Evolutionary conservation across 192 early-diverging fungal species (phyloP), one percentile per base, ranked within the genome.

Genomic region (Allomyces javanicus): DNA sequence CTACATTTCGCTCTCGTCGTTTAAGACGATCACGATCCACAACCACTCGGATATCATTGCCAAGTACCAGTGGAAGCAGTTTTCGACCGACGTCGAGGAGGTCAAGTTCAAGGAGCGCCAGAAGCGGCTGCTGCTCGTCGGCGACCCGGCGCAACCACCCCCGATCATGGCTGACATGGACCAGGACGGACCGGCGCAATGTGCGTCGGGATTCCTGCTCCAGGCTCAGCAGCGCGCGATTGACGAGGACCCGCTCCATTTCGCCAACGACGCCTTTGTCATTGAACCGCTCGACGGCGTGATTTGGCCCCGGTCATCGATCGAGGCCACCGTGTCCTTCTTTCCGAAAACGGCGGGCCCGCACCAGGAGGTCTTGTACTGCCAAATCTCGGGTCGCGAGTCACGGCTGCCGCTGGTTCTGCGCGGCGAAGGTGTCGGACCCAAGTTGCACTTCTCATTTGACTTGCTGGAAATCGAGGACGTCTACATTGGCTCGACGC

Each of bases 331-430:
- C 43, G 72, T 85, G 22, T 50, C 68, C 26, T 85, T 84, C 71
- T 63, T 64, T 22, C 79, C 83, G 2, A 61, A 23, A 7, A 67
- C 65, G 14, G 73, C 80, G 9, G 82, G 79, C 0, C 26, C 65
- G 14, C 73, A 75, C 24, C 12, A 65, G 21, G 33, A 65, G 14
- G 73, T 68, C 1, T 71, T 70, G 3, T 85, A 74, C 64, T 84
- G 79, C 66, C 78, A 84, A 45, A 73, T 84, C 3, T 68, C 63
- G n/a, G 83, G 83, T 17, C 55, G 81, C 24, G 82, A 83, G 62
- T 71, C 67, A 6, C 67, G 83, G 21, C 67, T 85, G 21, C 79
- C 83, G 7, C 65, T 85, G 9, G 44, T 71, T 14, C 50, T 85
- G 14, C 80, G 77, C 71, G 83, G 83, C 5, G 75, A 75, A 24